These are phyloP conservation scores for Talaromyces wortmannii DNA, from an alignment of 495 filamentous ascomycete genomes.

Conservation along the genomic window DNA sequence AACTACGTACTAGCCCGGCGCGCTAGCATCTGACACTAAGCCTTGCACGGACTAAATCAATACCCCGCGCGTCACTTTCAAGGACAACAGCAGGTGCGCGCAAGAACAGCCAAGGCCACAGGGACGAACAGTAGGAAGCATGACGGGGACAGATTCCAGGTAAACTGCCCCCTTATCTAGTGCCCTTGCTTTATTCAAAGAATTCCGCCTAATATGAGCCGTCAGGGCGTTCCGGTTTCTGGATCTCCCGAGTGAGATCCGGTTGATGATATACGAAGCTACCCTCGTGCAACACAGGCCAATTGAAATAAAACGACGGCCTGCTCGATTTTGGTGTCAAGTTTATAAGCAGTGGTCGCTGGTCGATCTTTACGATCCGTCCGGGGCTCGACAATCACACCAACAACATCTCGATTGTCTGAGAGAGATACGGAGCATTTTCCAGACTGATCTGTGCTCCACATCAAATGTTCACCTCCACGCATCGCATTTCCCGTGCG, in stretches of 20 bases:
- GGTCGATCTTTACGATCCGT: neutral
- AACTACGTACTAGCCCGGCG: too few species aligned
- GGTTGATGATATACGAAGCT: neutral
- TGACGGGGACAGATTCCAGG: neutral
- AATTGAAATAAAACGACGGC: neutral
- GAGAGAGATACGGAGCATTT: neutral
- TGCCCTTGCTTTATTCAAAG: neutral
- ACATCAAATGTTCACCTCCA: neutral
- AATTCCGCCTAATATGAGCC: neutral
- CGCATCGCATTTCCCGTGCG: neutral
- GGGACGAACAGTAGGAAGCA: too few species aligned
- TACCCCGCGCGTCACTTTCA: too few species aligned
- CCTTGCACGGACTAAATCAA: too few species aligned
- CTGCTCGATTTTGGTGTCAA: neutral
- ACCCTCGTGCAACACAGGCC: neutral
- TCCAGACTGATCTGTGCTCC: neutral
- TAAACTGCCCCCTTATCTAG: neutral
- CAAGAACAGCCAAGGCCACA: too few species aligned
- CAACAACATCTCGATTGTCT: neutral
- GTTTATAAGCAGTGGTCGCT: neutral
- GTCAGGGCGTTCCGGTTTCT: neutral
- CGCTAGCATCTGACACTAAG: too few species aligned
- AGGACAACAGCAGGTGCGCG: too few species aligned
- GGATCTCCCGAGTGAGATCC: neutral
- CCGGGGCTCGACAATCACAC: neutral